These are phyloP conservation scores for Panicum miliaceum DNA, from an alignment of 176 grass and related monocot genomes.

Conservation along the genomic window DNA sequence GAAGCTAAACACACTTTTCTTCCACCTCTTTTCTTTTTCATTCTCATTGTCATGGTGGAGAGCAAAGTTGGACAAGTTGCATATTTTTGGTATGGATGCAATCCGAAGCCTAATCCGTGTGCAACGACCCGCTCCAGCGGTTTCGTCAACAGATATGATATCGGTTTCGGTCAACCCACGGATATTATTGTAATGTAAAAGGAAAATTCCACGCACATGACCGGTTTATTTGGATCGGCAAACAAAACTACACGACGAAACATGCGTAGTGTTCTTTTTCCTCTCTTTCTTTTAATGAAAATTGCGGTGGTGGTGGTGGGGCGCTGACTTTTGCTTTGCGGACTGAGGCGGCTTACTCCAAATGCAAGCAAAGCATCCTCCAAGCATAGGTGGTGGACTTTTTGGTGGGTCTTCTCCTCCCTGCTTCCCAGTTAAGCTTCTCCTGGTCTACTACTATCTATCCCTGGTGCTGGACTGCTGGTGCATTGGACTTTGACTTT, in stretches of 20 bases:
- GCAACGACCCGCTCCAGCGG: not conserved
- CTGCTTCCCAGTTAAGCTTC: no score
- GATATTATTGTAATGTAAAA: no score
- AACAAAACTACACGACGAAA: no score
- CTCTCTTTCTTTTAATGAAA: no score
- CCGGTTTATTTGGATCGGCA: no score
- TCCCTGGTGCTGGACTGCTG: no score
- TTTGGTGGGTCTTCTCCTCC: not conserved
- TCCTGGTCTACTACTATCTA: no score
- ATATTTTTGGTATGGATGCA: not conserved
- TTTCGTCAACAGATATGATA: not conserved
- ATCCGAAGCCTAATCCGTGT: not conserved
- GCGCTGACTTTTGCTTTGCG: conserved; percentile 16
- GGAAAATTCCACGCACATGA: not conserved
- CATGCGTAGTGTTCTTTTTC: no score
- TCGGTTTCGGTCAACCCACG: no score
- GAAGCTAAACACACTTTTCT: not conserved
- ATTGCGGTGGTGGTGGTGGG: not conserved
- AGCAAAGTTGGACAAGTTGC: conserved; percentile 2
- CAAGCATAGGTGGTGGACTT: not conserved
- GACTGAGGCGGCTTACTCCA: conserved; percentile 7
- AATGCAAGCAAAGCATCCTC: conserved; percentile 12
- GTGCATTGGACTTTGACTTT: no score
- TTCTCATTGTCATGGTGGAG: not conserved
- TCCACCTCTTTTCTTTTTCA: not conserved